Conservation (phyloP, 2,329 filamentous ascomycete genomes). For the Pseudogymnoascus sp. region DNA sequence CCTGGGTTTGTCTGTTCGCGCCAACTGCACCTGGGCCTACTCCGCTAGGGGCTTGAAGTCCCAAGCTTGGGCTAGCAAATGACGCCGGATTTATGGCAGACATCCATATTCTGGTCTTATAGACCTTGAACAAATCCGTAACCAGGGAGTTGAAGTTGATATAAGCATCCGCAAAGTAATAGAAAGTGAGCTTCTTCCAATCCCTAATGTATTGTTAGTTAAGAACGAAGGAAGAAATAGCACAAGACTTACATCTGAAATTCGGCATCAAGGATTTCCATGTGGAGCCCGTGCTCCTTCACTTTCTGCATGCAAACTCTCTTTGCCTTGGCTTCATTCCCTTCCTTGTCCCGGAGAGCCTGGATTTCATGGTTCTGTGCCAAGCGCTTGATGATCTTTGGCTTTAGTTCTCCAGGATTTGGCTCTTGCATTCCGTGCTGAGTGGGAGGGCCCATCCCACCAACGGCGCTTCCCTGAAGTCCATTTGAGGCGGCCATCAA, state of each 20-base stretch:
- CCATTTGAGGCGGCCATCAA: conserved; percentile 55
- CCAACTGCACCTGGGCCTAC: conserved; percentile 59
- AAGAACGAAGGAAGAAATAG: conserved; percentile 5
- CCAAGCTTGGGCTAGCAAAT: conserved; percentile 70
- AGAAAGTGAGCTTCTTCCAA: conserved; percentile 98
- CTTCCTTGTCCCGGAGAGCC: conserved; percentile 86
- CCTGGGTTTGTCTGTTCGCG: conserved; percentile 36
- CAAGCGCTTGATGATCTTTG: conserved; percentile 92
- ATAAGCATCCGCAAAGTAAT: conserved; percentile 96
- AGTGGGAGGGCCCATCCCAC: conserved; percentile 67
- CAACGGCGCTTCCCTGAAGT: conserved; percentile 60
- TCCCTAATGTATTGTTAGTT: conserved; percentile 51
- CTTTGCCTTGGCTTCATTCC: conserved; percentile 95
- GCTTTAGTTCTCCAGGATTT: conserved; percentile 69
- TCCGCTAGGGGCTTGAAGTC: conserved; percentile 59
- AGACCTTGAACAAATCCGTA: conserved; percentile 96
- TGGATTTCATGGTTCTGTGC: conserved; percentile 88
- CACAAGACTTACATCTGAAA: conserved; percentile 78
- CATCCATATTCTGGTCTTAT: conserved; percentile 99
- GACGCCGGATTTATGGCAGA: conserved; percentile 97
- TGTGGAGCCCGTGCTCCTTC: conserved; percentile 84
- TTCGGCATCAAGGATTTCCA: conserved; percentile 98
- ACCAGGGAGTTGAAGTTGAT: conserved; percentile 99
- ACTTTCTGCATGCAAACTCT: conserved; percentile 95
- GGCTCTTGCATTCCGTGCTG: conserved; percentile 67